Percentiles rank a stretch among this genome's conserved stretches.
phyloP scores from a whole-genome alignment of 805 yeast genomes.

The Candida coquimbonensis region DNA sequence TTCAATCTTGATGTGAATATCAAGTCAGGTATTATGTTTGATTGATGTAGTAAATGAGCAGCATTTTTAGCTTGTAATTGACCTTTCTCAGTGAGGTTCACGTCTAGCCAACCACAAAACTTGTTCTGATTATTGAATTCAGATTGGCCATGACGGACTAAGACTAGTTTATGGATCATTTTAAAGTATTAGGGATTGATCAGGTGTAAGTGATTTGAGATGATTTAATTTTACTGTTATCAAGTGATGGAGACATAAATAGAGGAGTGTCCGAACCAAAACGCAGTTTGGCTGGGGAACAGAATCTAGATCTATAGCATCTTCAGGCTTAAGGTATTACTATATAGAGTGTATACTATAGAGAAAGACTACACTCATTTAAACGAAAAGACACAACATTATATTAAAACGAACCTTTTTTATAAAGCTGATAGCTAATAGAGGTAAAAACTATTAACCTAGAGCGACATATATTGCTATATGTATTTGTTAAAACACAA shows the following conservation, averaged over 20 bases:
- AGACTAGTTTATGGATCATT: slow-evolving; percentile 34
- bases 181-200: neutral
- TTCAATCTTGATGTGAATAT: slow-evolving; percentile 67
- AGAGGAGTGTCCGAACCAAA: neutral
- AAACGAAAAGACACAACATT: neutral
- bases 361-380: no score
- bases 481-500: slow-evolving; percentile 3
- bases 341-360: no score
- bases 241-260: neutral
- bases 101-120: slow-evolving; percentile 86
- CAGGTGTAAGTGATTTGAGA: no score
- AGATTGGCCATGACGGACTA: slow-evolving; percentile 80
- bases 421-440: slow-evolving; percentile 24
- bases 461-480: slow-evolving; percentile 17
- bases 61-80: slow-evolving; percentile 59
- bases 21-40: slow-evolving; percentile 45
- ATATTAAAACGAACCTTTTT: slow-evolving; percentile 8
- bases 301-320: no score
- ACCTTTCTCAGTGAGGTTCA: slow-evolving; percentile 61
- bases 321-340: no score
- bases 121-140: slow-evolving; percentile 68
- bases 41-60: slow-evolving; percentile 49
- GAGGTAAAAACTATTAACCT: slow-evolving; percentile 28
- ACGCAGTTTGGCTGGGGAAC: no score
- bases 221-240: neutral